Evolutionary conservation across 371 early-diverging fungal species (phyloP).

Genomic region (Globomyces sp.): DNA sequence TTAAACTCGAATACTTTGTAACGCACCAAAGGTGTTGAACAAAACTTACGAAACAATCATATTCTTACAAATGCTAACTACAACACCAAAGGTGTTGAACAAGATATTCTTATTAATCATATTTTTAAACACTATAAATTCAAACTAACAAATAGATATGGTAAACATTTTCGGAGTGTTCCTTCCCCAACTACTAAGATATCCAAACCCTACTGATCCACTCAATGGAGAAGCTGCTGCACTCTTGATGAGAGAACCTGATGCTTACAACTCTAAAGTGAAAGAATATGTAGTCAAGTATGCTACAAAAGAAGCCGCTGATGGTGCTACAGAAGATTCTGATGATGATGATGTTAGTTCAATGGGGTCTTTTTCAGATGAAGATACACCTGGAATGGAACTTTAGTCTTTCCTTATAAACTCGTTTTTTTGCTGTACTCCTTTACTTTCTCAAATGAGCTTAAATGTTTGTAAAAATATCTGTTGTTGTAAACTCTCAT

Average conservation of each 20-base stretch:
- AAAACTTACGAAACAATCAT: too few relatives aligned
- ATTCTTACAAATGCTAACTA: too few relatives aligned
- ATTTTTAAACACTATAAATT: neutral
- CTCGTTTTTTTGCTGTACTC: too few relatives aligned
- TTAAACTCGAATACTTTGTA: neutral
- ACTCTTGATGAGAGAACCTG: constrained; percentile 90
- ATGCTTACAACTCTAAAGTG: constrained; percentile 90
- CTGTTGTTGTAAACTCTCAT: too few relatives aligned
- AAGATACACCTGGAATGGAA: constrained; percentile 74
- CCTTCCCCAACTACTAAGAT: constrained; percentile 95
- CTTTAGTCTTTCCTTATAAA: constrained; percentile 38
- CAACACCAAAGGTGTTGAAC: too few relatives aligned
- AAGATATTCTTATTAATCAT: neutral
- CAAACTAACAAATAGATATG: constrained; percentile 64
- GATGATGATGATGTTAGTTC: constrained; percentile 75
- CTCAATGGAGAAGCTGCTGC: constrained; percentile 99
- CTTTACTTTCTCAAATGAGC: too few relatives aligned
- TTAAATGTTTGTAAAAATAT: too few relatives aligned
- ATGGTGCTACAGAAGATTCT: constrained; percentile 74
- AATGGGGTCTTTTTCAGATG: constrained; percentile 73
- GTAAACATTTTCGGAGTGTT: constrained; percentile 98
- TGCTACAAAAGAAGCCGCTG: constrained; percentile 87
- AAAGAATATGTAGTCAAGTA: constrained; percentile 85
- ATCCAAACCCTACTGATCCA: constrained; percentile 99
- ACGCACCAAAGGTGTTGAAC: neutral